Evolutionary conservation across 2,329 filamentous ascomycete species (phyloP).

Genomic region (Phialophora chinensis): DNA sequence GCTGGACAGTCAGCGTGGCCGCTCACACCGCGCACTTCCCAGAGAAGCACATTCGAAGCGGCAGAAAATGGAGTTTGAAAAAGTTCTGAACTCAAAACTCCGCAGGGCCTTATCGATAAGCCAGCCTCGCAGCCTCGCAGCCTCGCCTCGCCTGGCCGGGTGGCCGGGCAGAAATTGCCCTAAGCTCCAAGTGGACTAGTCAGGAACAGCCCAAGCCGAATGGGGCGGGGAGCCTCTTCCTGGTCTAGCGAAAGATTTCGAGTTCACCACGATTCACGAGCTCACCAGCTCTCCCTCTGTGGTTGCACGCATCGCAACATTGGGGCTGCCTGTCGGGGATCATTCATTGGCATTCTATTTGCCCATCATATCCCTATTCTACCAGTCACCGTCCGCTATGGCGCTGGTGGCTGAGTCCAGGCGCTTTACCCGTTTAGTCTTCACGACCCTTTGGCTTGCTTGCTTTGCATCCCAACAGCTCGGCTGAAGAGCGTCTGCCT

Average conservation of each 20-base stretch:
- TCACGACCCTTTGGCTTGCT: not conserved
- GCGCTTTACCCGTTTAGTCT: not conserved
- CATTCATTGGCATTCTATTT: fast-evolving
- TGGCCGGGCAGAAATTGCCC: not conserved
- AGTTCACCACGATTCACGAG: not conserved
- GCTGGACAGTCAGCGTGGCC: not conserved
- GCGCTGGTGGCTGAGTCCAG: not conserved
- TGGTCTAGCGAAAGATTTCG: not conserved
- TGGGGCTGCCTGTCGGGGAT: not conserved
- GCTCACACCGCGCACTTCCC: not conserved
- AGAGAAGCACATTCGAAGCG: not conserved
- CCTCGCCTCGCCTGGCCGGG: not conserved
- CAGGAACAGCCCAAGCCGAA: not conserved
- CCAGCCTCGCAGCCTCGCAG: slow-evolving; percentile 10
- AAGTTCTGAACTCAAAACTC: slow-evolving; percentile 14
- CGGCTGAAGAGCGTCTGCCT: not conserved
- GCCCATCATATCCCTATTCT: not conserved
- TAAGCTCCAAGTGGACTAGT: not conserved
- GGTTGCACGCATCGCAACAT: not conserved
- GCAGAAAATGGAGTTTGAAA: slow-evolving; percentile 14
- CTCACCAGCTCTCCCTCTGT: not conserved
- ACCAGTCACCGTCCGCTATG: not conserved
- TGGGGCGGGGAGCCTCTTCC: not conserved
- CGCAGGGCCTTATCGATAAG: slow-evolving; percentile 19
- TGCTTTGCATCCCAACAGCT: not conserved